These are phyloP conservation scores for Capronia coronata DNA, from an alignment of 2,329 filamentous ascomycete species.

Conservation along the genomic window DNA sequence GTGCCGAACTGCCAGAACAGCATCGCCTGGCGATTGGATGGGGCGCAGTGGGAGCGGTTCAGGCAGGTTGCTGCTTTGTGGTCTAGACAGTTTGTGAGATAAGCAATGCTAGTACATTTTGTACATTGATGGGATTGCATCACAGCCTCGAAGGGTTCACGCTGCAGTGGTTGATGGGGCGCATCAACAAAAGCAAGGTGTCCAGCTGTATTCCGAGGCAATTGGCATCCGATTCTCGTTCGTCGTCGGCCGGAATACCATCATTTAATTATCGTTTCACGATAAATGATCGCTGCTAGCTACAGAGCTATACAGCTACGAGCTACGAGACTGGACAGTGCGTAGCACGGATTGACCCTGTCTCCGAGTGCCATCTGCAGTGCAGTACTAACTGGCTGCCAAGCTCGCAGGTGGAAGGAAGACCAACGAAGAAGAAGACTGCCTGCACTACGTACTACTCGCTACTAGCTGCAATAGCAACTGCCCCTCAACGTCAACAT, in stretches of 20 bases:
- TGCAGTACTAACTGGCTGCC: too few species aligned
- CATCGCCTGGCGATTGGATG: conserved; percentile 16
- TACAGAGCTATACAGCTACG: neutral
- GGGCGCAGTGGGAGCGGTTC: neutral
- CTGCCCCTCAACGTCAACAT: conserved; percentile 24
- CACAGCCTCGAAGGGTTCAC: neutral
- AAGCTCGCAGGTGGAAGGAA: neutral
- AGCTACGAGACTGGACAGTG: neutral
- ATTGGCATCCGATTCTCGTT: conserved; percentile 5
- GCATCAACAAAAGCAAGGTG: neutral
- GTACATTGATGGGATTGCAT: neutral
- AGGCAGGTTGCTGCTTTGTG: conserved; percentile 14
- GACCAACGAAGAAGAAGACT: too few species aligned
- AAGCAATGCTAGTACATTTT: conserved; percentile 18
- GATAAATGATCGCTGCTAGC: conserved; percentile 7
- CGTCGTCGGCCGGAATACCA: neutral
- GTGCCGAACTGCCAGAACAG: conserved; percentile 14
- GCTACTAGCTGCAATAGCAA: too few species aligned
- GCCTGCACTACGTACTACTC: too few species aligned
- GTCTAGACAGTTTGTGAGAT: conserved; percentile 9
- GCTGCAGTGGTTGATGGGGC: neutral
- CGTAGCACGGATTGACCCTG: too few species aligned
- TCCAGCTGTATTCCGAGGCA: neutral
- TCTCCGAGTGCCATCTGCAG: too few species aligned
- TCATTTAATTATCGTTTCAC: conserved; percentile 4